Percentiles rank a stretch among this genome's conserved stretches.
Evolutionary conservation across 2,329 filamentous ascomycete species (phyloP).

Genomic region (Colletotrichum coccodes): DNA sequence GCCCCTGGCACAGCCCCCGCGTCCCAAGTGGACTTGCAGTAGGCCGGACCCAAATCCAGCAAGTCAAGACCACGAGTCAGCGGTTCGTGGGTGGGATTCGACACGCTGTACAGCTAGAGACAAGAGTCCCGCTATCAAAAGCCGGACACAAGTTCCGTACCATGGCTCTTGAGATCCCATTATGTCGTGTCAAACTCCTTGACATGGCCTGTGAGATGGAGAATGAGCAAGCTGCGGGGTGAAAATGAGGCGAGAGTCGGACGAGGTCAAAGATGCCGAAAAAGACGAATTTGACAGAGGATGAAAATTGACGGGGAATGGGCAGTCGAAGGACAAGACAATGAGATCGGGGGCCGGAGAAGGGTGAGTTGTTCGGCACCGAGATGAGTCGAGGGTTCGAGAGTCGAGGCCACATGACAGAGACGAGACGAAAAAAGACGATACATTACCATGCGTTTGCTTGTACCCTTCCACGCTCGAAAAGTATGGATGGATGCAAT

Average conservation of each 20-base stretch:
- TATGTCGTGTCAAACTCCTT: not conserved
- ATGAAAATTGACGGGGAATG: not conserved
- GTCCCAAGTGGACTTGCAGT: constrained; percentile 34
- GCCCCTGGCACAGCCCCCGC: constrained; percentile 36
- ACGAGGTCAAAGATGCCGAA: not conserved
- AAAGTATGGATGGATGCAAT: not conserved
- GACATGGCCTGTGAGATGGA: constrained; percentile 8
- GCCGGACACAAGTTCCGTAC: constrained; percentile 6
- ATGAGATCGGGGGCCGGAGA: constrained; percentile 2
- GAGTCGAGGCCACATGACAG: not conserved
- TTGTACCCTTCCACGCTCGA: not conserved
- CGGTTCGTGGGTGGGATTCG: constrained; percentile 3
- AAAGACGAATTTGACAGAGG: not conserved
- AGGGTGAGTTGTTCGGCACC: not conserved
- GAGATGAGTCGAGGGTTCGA: not conserved
- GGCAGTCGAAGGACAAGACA: not conserved
- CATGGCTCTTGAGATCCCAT: constrained; percentile 5
- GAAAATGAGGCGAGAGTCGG: not conserved
- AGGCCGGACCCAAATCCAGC: constrained; percentile 23
- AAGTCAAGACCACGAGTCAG: constrained; percentile 32
- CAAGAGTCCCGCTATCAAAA: not conserved
- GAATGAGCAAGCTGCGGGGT: not conserved
- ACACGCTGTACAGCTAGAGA: constrained; percentile 15
- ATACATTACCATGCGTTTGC: not conserved
- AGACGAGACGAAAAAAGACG: not conserved